Evolutionary conservation across 2,329 filamentous ascomycete species (phyloP), one percentile per base, ranked within the genome.

Genomic region (Aphanocladium album): DNA sequence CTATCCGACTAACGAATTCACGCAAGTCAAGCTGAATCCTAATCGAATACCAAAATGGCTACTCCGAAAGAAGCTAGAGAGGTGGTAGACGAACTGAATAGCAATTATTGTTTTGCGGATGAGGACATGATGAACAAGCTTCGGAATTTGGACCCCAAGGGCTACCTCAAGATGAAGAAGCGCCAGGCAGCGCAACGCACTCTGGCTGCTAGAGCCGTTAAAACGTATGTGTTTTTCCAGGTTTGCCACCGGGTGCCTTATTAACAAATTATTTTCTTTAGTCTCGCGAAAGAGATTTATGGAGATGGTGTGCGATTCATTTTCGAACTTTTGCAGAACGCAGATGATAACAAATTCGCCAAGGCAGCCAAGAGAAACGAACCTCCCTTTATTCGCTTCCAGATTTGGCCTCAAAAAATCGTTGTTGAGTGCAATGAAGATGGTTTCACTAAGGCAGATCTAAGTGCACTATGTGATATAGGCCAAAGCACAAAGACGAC

Each of bases 371-470:
- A 53, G 9, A 62, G 43, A 0, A 63, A 68, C 1, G 30, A 57
- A 2, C 55, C 43, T 9, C 75, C 74, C 2, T 68, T 64, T 37
- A 62, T 74, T 3, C 61, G 64, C 25, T 78, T 74, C 58, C 62
- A 57, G n/a, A 52, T 80, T 0, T 69, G 72, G 11, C 66, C 72
- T 0, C 65, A 71, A 41, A 66, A 55, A 0, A 72, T 83, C 5
- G 54, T 78, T 0, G 55, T 82, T 6, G 77, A 82, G 23, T 80
- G 77, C 66, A 81, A 82, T 60, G 79, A 81, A 58, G 70, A 75
- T 33, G 78, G 77, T 6, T 80, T 80, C 62, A 72, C 65, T 1
- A 41, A 66, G 7, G 61, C 62, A 2, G 74, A 82, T 60, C 68
- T 82, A 5, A 25, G 57, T 11, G 77, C 79, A 0, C 76, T 82